Conservation (phyloP, 2,329 filamentous ascomycete genomes). For the Aspergillus sp. region DNA sequence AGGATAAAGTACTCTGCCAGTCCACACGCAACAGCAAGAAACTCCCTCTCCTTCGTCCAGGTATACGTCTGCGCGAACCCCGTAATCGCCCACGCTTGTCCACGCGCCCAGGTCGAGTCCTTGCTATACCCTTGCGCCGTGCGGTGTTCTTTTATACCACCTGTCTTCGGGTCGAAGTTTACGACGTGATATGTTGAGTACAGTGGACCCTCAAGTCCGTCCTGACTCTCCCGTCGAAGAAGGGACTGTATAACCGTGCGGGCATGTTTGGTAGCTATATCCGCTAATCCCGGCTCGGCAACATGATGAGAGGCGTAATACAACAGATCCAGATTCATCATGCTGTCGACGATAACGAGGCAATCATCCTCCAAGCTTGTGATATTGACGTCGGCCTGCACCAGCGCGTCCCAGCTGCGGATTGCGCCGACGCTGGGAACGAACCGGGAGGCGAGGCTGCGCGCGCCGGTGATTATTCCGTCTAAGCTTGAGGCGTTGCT, state of each 20-base stretch:
- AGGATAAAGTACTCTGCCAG: constrained; percentile 21
- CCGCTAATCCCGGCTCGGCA: constrained; percentile 23
- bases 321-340: constrained; percentile 36
- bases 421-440: constrained; percentile 41
- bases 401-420: constrained; percentile 28
- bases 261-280: constrained; percentile 25
- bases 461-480: constrained; percentile 16
- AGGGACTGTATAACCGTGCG: constrained; percentile 12
- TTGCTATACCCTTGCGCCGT: constrained; percentile 26
- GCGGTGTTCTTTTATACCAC: constrained; percentile 16
- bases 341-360: constrained; percentile 14
- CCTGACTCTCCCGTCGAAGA: constrained; percentile 8
- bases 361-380: constrained; percentile 6
- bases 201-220: neutral
- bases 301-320: constrained; percentile 37
- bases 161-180: constrained; percentile 17
- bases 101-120: constrained; percentile 26
- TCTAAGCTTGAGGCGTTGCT: constrained; percentile 13
- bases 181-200: constrained; percentile 23
- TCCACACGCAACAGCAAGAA: constrained; percentile 21
- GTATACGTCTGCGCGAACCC: constrained; percentile 42
- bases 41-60: constrained; percentile 30
- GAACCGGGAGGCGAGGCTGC: constrained; percentile 34
- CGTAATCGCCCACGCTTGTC: constrained; percentile 28
- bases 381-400: constrained; percentile 1